Percentiles rank a stretch among this genome's conserved stretches.
These are phyloP conservation scores for Angomonas deanei DNA, from an alignment of 208 protist genomes.

Conservation along the genomic window DNA sequence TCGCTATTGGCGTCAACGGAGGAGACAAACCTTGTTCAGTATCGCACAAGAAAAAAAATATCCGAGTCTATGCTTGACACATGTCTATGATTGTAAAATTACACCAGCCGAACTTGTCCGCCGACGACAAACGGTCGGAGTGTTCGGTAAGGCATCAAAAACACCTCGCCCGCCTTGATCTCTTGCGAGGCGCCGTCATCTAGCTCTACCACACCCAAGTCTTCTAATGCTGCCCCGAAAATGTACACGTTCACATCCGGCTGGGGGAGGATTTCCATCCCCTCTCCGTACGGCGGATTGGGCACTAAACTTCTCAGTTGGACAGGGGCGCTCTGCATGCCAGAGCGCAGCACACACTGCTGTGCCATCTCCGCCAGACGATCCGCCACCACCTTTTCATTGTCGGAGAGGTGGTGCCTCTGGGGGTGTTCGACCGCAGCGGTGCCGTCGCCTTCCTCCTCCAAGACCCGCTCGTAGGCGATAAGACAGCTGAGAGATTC, in stretches of 20 bases:
- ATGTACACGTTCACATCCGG: constrained; percentile 71
- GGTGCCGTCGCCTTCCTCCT: background rate
- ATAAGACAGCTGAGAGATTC: constrained; percentile 56
- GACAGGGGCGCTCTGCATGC: constrained; percentile 49
- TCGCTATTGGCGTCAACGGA: too few relatives aligned
- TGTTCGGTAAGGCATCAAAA: constrained; percentile 72
- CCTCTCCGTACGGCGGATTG: constrained; percentile 61
- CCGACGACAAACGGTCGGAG: constrained; percentile 66
- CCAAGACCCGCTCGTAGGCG: constrained; percentile 52
- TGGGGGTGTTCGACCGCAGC: constrained; percentile 34
- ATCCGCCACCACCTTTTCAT: constrained; percentile 71
- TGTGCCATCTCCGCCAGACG: constrained; percentile 40
- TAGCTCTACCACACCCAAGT: constrained; percentile 70
- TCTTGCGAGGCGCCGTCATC: constrained; percentile 64
- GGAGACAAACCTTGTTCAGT: too few relatives aligned
- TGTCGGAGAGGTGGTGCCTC: constrained; percentile 39
- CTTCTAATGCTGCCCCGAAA: constrained; percentile 71
- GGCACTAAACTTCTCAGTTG: constrained; percentile 62
- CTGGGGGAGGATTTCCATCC: constrained; percentile 67
- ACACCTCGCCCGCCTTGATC: constrained; percentile 72
- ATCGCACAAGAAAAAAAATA: too few relatives aligned
- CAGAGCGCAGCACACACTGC: constrained; percentile 36
- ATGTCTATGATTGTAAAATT: constrained; percentile 8
- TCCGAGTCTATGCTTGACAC: too few relatives aligned
- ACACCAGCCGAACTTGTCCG: constrained; percentile 68